Base-by-base conservation (phyloP, 768 basidiomycete genomes). In the Phylloporus arenicola region DNA sequence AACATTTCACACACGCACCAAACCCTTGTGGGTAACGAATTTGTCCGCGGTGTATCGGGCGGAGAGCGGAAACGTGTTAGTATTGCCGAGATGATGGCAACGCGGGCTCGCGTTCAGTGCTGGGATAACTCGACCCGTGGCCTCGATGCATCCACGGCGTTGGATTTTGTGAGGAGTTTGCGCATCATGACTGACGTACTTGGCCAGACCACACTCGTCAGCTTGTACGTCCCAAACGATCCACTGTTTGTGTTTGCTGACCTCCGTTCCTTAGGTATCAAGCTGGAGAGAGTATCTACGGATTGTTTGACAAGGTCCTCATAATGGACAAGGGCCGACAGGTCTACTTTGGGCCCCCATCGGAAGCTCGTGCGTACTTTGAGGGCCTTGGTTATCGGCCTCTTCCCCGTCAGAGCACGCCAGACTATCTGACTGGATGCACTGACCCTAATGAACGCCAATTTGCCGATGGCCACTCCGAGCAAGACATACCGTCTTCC, bases 101-200 rank as follows among this genome's bases (percentile, higher is more conserved):
- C 84, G 2, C 82, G 87, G 45, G 87, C 88, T 11, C 82, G 83
- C 31, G 78, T 91, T 7, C 84, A 90, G 57, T 83, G 82, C 55
- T 91, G 88, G 84, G 88, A 92, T 64, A 91, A 87, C 30, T 84
- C 84, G 0, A 92, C 89, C 3, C 75, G 86, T 43, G 88, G 89
- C 16, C 71, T 90, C 44, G 88, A 91, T 55, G 88, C 91, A 0
- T 89, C 88, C 3, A 94, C 92, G 7, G 92, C 92, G 2, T 74
- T 92, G 43, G 92, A 95, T 62, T 94, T 89, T 57, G 81, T 79
- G 49, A 88, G 82, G 67, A 82, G 83, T 37, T 69, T 95, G 47
- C 77, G 91, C 16, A 72, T 90, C 31, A 82, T 89, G 75, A 92
- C 92, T 16, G 91, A 95, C 60, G 70, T 90, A n/a, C 75, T 85